Evolutionary conservation across 139 green algal genomes (phyloP).

Genomic region (Chlamydomonas asymmetrica): DNA sequence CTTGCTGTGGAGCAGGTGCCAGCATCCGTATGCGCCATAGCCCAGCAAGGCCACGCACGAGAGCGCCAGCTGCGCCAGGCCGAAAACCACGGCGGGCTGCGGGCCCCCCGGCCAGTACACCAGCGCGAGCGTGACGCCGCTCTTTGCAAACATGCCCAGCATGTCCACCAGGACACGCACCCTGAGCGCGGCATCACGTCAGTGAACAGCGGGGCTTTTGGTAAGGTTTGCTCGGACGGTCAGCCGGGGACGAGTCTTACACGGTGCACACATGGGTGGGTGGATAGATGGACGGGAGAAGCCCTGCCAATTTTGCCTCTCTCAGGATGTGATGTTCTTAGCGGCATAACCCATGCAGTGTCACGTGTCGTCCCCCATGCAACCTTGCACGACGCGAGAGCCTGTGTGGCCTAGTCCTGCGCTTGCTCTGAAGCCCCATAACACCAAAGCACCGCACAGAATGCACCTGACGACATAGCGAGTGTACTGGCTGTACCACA

Average conservation of each 20-base stretch:
- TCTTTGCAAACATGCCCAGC: conserved; percentile 49
- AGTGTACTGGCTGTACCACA: too few species aligned
- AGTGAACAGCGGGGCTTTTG: too few species aligned
- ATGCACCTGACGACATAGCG: conserved; percentile 13
- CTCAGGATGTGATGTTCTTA: too few species aligned
- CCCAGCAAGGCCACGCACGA: conserved; percentile 37
- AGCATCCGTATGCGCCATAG: conserved; percentile 38
- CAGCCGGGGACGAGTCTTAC: too few species aligned
- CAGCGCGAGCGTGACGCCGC: conserved; percentile 53
- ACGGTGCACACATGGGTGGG: too few species aligned
- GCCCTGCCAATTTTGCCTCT: too few species aligned
- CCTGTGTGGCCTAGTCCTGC: too few species aligned
- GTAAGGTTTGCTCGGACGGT: too few species aligned
- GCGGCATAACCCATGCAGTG: too few species aligned
- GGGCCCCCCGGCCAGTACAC: conserved; percentile 23
- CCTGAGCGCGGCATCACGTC: not conserved
- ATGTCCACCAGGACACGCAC: conserved; percentile 68
- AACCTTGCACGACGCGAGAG: too few species aligned
- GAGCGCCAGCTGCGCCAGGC: conserved; percentile 63
- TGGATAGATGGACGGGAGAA: too few species aligned
- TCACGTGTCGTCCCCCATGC: too few species aligned
- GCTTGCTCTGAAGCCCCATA: not conserved
- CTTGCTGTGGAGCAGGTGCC: not conserved
- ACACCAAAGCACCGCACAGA: not conserved
- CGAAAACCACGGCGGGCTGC: conserved; percentile 58